Conservation (phyloP, 371 early-diverging fungal genomes). For the Actinomucor elegans region DNA sequence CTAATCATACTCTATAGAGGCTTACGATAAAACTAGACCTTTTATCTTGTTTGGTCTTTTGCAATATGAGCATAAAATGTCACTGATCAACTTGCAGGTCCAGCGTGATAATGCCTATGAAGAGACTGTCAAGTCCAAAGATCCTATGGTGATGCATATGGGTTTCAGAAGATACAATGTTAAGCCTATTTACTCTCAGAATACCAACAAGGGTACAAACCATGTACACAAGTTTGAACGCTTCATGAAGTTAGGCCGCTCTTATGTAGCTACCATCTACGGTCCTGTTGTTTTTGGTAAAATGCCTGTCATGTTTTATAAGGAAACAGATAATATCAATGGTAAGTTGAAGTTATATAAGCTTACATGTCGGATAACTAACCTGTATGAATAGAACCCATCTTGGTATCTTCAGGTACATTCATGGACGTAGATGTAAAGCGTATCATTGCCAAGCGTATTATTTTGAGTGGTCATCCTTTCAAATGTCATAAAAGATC, state of each 20-base stretch:
- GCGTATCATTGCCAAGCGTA: conserved; percentile 92
- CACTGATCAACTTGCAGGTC: conserved; percentile 79
- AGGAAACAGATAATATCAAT: conserved; percentile 62
- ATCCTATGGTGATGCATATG: conserved; percentile 80
- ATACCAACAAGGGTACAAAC: conserved; percentile 78
- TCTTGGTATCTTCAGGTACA: conserved; percentile 78
- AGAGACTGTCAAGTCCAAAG: conserved; percentile 78
- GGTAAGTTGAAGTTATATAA: conserved; percentile 24
- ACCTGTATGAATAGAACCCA: conserved; percentile 42
- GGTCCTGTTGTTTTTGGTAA: conserved; percentile 88
- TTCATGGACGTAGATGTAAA: conserved; percentile 76
- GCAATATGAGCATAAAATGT: conserved; percentile 93
- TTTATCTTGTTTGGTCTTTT: conserved; percentile 83
- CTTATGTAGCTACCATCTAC: conserved; percentile 81
- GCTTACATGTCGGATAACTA: background rate
- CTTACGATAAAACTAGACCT: conserved; percentile 55
- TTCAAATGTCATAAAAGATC: conserved; percentile 90
- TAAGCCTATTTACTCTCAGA: conserved; percentile 86
- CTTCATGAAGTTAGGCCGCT: conserved; percentile 75
- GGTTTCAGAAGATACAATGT: conserved; percentile 89
- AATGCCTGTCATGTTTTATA: conserved; percentile 75
- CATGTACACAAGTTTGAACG: conserved; percentile 95
- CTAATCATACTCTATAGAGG: conserved; percentile 45
- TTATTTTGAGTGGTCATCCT: conserved; percentile 93
- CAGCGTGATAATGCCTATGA: conserved; percentile 72